A percentile compares a stretch with the other conserved stretches of the same genome.
These are phyloP conservation scores for Phlebiopsis flavidoalba DNA, from an alignment of 768 basidiomycete species.

Conservation along the genomic window DNA sequence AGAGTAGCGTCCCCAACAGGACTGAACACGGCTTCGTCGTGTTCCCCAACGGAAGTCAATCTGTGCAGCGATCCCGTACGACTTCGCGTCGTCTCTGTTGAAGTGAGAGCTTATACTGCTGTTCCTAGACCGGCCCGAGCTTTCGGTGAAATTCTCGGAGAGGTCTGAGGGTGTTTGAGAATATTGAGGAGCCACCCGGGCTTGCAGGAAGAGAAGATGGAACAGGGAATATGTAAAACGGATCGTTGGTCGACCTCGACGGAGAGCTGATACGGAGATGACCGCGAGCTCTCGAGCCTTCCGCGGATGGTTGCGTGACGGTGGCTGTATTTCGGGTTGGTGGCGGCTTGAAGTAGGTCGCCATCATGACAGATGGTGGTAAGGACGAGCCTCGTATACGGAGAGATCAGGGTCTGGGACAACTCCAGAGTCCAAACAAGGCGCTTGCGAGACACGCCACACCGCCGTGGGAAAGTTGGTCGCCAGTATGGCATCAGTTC, in stretches of 20 bases:
- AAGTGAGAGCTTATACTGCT: slow-evolving; percentile 3
- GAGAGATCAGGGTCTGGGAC: not conserved
- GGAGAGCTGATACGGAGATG: not conserved
- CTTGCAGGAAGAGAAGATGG: slow-evolving; percentile 20
- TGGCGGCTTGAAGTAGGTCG: slow-evolving; percentile 15
- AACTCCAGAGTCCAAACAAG: not conserved
- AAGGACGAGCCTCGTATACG: not conserved
- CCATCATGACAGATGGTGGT: slow-evolving; percentile 4
- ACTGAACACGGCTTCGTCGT: not conserved
- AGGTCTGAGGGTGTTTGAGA: slow-evolving; percentile 18
- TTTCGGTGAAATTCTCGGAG: not conserved
- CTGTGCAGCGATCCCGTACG: not conserved
- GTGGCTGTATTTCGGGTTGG: not conserved
- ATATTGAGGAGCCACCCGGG: slow-evolving; percentile 16
- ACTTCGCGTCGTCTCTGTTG: not conserved
- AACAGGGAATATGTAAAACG: slow-evolving; percentile 23
- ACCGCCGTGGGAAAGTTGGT: not conserved
- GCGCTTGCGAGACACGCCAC: not conserved
- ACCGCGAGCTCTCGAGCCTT: not conserved
- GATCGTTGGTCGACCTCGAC: slow-evolving; percentile 11
- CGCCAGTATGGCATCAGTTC: too few species aligned
- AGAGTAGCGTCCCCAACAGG: not conserved
- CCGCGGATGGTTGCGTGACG: not conserved
- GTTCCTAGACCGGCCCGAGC: slow-evolving; percentile 7
- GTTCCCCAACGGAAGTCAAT: not conserved